Conservation (phyloP, 2,329 filamentous ascomycete species). For the Fusarium pseudoanthophilum region DNA sequence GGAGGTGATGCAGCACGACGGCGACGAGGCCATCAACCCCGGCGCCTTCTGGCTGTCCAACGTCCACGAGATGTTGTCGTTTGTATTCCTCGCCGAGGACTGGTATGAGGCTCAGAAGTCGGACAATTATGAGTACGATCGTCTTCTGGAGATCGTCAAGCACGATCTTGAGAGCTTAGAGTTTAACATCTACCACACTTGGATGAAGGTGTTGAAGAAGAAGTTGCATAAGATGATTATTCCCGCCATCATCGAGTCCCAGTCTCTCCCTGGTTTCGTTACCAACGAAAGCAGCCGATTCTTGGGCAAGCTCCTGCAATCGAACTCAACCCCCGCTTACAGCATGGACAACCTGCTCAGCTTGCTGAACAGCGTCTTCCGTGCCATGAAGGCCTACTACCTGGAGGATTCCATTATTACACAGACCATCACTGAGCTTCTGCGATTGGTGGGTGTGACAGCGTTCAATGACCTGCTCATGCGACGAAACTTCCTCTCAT, state of each 20-base stretch:
- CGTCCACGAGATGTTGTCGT: constrained; percentile 99
- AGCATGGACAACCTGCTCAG: constrained; percentile 99
- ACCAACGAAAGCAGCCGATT: constrained; percentile 99
- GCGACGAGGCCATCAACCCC: constrained; percentile 95
- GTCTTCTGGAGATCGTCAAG: constrained; percentile 97
- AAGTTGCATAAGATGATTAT: constrained; percentile 99
- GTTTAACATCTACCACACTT: constrained; percentile 99
- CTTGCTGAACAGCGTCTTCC: constrained; percentile 95
- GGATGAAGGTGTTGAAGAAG: constrained; percentile 99
- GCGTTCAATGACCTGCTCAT: constrained; percentile 98
- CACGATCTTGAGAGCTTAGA: constrained; percentile 97
- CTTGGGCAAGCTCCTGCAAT: constrained; percentile 93
- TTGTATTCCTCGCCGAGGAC: constrained; percentile 98
- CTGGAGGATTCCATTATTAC: constrained; percentile 95
- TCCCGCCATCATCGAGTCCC: constrained; percentile 97
- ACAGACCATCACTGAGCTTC: constrained; percentile 92
- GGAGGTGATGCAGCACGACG: constrained; percentile 98
- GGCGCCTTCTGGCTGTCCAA: constrained; percentile 99
- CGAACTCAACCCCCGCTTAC: constrained; percentile 91
- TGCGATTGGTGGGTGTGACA: constrained; percentile 93
- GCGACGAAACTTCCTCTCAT: constrained; percentile 97
- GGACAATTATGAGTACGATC: constrained; percentile 98
- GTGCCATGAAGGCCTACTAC: constrained; percentile 99
- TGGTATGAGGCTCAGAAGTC: constrained; percentile 99
- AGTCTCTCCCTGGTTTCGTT: constrained; percentile 97